These are phyloP conservation scores for Venturiaceae sp. DNA, from an alignment of 2,329 filamentous ascomycete species.

Conservation along the genomic window DNA sequence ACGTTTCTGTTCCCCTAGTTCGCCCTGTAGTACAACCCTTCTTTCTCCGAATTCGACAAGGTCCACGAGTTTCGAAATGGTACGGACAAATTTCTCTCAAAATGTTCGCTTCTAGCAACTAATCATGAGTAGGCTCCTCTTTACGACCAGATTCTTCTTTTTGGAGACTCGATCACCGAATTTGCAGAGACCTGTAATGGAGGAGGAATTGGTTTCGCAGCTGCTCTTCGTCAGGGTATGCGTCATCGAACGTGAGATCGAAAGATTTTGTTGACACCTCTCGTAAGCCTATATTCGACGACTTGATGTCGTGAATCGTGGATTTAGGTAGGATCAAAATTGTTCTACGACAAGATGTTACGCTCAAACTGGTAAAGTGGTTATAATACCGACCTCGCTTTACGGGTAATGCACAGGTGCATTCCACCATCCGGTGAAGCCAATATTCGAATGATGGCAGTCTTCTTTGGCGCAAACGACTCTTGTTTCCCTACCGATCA, in stretches of 20 bases:
- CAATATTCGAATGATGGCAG: conserved; percentile 51
- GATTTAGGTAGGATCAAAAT: conserved; percentile 47
- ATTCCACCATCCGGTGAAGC: conserved; percentile 54
- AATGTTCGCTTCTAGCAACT: not conserved
- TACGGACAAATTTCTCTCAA: not conserved
- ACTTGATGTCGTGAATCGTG: conserved; percentile 81
- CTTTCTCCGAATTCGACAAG: not conserved
- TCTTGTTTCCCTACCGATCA: conserved; percentile 55
- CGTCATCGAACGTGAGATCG: conserved; percentile 10
- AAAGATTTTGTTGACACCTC: not conserved
- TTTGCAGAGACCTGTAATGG: conserved; percentile 45
- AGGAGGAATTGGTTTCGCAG: conserved; percentile 64
- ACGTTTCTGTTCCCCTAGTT: not conserved
- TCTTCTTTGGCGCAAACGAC: conserved; percentile 90
- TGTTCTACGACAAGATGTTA: not conserved
- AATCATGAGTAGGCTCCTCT: conserved; percentile 16
- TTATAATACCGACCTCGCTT: conserved; percentile 69
- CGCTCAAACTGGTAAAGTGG: conserved; percentile 32
- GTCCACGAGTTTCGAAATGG: not conserved
- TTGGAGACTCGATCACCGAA: conserved; percentile 86
- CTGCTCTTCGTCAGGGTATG: conserved; percentile 60
- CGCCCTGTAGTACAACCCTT: not conserved
- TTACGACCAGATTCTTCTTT: conserved; percentile 52
- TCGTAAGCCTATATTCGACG: conserved; percentile 60
- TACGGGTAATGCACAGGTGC: conserved; percentile 59